phyloP scores from a whole-genome alignment of 2,329 filamentous ascomycete species.

The Aspergillus sp. region DNA sequence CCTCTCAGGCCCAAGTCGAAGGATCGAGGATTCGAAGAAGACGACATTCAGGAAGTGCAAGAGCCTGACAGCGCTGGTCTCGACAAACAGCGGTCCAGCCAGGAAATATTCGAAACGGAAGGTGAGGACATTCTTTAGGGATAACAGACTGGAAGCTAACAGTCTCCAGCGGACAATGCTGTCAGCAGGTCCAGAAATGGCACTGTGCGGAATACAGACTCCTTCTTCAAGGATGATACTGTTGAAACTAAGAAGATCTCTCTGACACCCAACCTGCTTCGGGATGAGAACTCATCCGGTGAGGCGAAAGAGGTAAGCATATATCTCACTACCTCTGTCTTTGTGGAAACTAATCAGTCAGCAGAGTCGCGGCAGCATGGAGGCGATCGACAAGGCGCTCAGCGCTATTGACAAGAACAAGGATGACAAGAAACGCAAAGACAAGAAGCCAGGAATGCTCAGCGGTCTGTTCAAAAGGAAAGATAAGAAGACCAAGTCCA shows the following conservation, averaged over 20 bases:
- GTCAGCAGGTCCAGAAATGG: conserved; percentile 71
- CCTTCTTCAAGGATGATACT: conserved; percentile 95
- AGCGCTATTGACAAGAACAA: conserved; percentile 64
- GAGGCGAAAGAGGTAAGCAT: conserved; percentile 44
- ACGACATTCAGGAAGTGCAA: conserved; percentile 24
- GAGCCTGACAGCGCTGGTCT: conserved; percentile 33
- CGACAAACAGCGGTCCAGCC: conserved; percentile 57
- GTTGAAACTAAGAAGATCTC: conserved; percentile 97
- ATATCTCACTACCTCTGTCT: background rate
- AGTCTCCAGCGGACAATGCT: conserved; percentile 29
- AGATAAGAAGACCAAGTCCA: conserved; percentile 59
- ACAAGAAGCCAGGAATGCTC: conserved; percentile 71
- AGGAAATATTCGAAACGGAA: conserved; percentile 63
- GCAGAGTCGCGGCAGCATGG: conserved; percentile 68
- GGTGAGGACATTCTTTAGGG: conserved; percentile 29
- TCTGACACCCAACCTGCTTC: conserved; percentile 85
- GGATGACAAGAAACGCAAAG: conserved; percentile 75
- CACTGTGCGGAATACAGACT: conserved; percentile 86
- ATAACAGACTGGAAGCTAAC: conserved; percentile 16
- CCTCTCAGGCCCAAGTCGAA: conserved; percentile 47
- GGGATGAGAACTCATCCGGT: conserved; percentile 64
- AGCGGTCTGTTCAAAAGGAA: conserved; percentile 69
- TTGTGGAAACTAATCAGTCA: conserved; percentile 29
- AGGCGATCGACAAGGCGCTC: conserved; percentile 71
- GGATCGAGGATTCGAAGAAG: conserved; percentile 26